Evolutionary conservation across 2,329 filamentous ascomycete species (phyloP).

Genomic region (Trichoderma asperellum): DNA sequence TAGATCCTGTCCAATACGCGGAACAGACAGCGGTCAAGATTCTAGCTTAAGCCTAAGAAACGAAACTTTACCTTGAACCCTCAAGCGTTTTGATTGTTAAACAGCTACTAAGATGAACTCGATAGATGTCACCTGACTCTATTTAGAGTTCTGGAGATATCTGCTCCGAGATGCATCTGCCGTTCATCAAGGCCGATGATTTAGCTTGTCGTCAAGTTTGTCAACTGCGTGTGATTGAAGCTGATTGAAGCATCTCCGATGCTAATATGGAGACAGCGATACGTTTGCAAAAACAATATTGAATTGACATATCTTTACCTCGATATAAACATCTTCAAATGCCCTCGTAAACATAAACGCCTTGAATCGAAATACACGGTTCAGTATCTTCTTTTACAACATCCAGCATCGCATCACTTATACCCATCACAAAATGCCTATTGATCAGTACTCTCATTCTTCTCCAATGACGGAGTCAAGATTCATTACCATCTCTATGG

Average conservation of each 20-base stretch:
- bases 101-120: not conserved
- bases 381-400: not conserved
- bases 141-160: not conserved
- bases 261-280: not conserved
- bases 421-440: not conserved
- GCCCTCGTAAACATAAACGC: not conserved
- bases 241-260: not conserved
- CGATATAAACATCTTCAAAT: not conserved
- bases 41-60: not conserved
- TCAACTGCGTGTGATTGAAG: not conserved
- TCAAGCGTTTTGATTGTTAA: not conserved
- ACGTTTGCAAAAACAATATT: not conserved
- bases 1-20: no score
- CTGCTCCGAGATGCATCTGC: not conserved
- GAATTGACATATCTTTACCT: not conserved
- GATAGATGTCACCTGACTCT: not conserved
- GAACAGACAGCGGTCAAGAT: not conserved
- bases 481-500: conserved; percentile 1
- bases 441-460: not conserved
- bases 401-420: not conserved
- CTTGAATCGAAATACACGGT: not conserved
- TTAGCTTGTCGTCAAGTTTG: not conserved
- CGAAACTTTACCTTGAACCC: not conserved
- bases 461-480: not conserved
- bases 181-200: not conserved